A percentile compares a stretch with the other conserved stretches of the same genome.
Conservation (phyloP, 1,284 basidiomycete species). For the Amylostereum areolatum region DNA sequence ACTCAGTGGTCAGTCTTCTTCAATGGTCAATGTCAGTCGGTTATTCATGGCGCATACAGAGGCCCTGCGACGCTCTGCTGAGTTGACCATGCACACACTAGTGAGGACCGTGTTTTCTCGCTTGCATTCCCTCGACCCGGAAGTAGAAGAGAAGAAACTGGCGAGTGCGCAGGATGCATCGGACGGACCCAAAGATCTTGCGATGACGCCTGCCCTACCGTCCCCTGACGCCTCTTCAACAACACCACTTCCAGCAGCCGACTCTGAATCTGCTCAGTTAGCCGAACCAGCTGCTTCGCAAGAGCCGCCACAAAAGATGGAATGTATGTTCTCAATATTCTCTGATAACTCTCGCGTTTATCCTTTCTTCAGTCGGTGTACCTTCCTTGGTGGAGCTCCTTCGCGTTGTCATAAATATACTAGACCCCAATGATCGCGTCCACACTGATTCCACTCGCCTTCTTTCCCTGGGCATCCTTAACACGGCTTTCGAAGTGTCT, state of each 20-base stretch:
- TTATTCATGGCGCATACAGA: conserved; percentile 42
- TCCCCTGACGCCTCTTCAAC: not conserved
- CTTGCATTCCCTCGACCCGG: conserved; percentile 63
- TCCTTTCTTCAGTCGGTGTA: conserved; percentile 65
- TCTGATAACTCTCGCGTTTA: conserved; percentile 7
- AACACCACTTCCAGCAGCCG: too few species aligned
- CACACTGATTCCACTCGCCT: conserved; percentile 96
- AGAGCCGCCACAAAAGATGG: conserved; percentile 23
- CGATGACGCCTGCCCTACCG: conserved; percentile 42
- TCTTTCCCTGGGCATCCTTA: conserved; percentile 84
- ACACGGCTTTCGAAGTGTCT: conserved; percentile 84
- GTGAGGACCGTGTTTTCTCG: conserved; percentile 79
- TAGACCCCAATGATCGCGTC: conserved; percentile 91
- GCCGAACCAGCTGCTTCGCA: not conserved
- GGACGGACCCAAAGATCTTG: conserved; percentile 47
- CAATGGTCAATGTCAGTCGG: not conserved
- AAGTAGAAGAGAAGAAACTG: conserved; percentile 62
- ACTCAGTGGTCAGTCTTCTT: conserved; percentile 68
- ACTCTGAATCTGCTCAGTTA: too few species aligned
- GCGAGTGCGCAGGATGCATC: conserved; percentile 37
- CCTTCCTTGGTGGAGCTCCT: conserved; percentile 92
- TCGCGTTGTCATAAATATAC: conserved; percentile 89
- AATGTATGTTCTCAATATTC: conserved; percentile 34
- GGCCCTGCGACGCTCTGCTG: conserved; percentile 86
- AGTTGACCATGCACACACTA: conserved; percentile 88